Percentiles rank a stretch among this genome's conserved stretches.
These are phyloP conservation scores for Lipomyces mesembrius DNA, from an alignment of 805 yeast species.

Conservation along the genomic window DNA sequence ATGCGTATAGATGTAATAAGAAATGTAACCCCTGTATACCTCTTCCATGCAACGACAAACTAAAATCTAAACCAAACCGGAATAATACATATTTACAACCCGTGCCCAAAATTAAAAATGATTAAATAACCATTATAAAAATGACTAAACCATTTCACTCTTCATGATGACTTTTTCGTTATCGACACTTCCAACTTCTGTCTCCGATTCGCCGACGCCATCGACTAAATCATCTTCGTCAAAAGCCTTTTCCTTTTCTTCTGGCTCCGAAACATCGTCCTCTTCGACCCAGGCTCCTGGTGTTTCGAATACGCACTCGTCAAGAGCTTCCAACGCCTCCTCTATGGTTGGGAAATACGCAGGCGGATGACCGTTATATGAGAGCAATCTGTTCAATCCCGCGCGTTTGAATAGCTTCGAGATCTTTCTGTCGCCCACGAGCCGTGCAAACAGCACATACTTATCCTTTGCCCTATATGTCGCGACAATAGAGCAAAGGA, in stretches of 20 bases:
- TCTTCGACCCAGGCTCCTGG: slow-evolving; percentile 31
- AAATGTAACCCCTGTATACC: background rate
- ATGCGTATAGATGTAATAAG: background rate
- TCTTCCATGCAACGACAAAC: background rate
- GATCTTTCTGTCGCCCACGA: slow-evolving; percentile 56
- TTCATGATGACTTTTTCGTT: background rate
- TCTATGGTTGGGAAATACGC: slow-evolving; percentile 56
- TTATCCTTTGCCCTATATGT: slow-evolving; percentile 60
- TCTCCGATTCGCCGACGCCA: background rate
- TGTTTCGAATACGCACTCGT: slow-evolving; percentile 41
- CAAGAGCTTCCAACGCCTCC: slow-evolving; percentile 59
- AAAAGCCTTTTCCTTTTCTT: background rate
- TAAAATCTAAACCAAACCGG: background rate
- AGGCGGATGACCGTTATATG: slow-evolving; percentile 44
- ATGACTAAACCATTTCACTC: background rate
- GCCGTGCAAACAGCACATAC: slow-evolving; percentile 63
- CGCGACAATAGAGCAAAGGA: slow-evolving; percentile 62
- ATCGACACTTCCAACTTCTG: slow-evolving; percentile 7
- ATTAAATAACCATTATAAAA: background rate
- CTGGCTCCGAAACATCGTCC: slow-evolving; percentile 22
- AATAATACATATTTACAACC: slow-evolving; percentile 1
- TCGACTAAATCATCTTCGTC: slow-evolving; percentile 8
- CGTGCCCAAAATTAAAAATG: background rate
- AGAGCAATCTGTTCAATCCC: slow-evolving; percentile 55
- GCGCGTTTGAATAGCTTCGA: slow-evolving; percentile 57